These are phyloP conservation scores for Lodderomyces jiufengensis DNA, from an alignment of 1,139 yeast species.

Conservation along the genomic window DNA sequence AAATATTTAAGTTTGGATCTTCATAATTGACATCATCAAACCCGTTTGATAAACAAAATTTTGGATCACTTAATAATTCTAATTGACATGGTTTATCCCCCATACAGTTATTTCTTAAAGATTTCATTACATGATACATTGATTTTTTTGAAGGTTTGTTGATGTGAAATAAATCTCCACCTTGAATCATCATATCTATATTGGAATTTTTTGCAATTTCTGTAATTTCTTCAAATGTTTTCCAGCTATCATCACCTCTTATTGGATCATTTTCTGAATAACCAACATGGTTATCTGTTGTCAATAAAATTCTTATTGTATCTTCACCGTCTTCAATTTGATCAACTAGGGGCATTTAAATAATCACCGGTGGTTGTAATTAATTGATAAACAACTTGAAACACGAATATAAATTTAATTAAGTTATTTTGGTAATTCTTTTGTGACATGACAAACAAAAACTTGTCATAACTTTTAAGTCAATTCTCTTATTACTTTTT, in stretches of 20 bases:
- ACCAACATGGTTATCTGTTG: slow-evolving; percentile 97
- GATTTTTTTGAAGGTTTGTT: slow-evolving; percentile 88
- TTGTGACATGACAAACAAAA: too few relatives aligned
- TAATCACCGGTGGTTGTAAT: too few relatives aligned
- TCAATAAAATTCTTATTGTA: slow-evolving; percentile 72
- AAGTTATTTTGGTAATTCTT: too few relatives aligned
- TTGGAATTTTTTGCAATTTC: slow-evolving; percentile 64
- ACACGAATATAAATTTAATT: too few relatives aligned
- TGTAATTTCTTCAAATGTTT: slow-evolving; percentile 81
- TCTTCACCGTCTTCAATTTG: slow-evolving; percentile 45
- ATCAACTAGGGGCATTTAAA: slow-evolving; percentile 38
- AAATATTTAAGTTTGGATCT: slow-evolving; percentile 83
- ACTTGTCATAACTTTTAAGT: too few relatives aligned
- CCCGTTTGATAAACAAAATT: slow-evolving; percentile 52
- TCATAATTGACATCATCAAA: slow-evolving; percentile 78
- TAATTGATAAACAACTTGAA: too few relatives aligned
- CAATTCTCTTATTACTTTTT: too few relatives aligned
- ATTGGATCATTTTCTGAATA: slow-evolving; percentile 86
- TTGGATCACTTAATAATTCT: slow-evolving; percentile 79
- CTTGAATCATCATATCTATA: slow-evolving; percentile 87
- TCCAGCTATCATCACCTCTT: slow-evolving; percentile 87
- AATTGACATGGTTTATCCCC: slow-evolving; percentile 88
- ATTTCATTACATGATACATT: slow-evolving; percentile 75
- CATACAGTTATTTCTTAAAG: slow-evolving; percentile 69
- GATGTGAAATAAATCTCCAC: slow-evolving; percentile 90